Evolutionary conservation across 1,284 basidiomycete species (phyloP).

Genomic region (Takashimella tepidaria): DNA sequence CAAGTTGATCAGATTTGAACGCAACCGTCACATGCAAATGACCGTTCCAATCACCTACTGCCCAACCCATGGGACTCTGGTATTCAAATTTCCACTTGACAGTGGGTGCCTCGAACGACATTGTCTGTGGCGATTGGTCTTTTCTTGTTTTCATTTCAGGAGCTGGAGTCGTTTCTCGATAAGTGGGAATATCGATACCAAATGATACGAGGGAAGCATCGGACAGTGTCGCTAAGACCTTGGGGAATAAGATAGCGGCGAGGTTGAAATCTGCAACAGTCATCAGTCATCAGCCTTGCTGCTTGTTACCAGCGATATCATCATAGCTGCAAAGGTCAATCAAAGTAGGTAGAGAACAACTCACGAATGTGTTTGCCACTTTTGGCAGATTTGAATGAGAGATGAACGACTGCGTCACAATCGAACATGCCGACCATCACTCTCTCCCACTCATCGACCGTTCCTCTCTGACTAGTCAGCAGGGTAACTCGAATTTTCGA

Average conservation of each 20-base stretch:
- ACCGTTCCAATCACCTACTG: neutral
- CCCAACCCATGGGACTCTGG: neutral
- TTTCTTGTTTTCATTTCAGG: too few relatives aligned
- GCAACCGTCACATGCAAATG: neutral
- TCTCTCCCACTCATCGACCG: neutral
- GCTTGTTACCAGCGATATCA: too few relatives aligned
- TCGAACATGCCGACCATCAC: neutral
- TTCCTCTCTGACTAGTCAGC: neutral
- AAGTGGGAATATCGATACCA: neutral
- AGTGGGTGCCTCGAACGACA: neutral
- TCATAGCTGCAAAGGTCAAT: too few relatives aligned
- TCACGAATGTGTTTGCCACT: too few relatives aligned
- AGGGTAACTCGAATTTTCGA: too few relatives aligned
- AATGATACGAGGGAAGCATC: neutral
- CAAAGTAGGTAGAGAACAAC: too few relatives aligned
- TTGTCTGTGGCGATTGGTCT: too few relatives aligned
- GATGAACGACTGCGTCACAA: neutral
- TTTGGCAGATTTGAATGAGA: too few relatives aligned
- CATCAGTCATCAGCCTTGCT: too few relatives aligned
- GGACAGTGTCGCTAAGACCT: neutral
- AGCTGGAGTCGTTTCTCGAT: neutral
- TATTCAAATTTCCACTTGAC: neutral
- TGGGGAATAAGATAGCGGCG: neutral
- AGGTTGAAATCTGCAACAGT: neutral
- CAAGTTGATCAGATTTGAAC: too few relatives aligned